Evolutionary conservation across 73 alveolate species (phyloP).

Genomic region (Paraurostyla sp.): DNA sequence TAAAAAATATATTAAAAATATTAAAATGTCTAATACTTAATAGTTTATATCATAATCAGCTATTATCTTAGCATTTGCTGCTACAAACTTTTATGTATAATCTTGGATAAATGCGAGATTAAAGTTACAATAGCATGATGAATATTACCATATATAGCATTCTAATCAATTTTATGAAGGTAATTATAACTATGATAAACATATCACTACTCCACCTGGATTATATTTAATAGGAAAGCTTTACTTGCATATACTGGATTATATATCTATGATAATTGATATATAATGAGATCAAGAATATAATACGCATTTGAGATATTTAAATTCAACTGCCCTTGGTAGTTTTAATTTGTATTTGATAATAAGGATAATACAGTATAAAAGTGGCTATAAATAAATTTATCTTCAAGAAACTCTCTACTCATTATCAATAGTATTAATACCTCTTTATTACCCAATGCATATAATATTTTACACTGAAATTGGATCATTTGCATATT

Average conservation of each 20-base stretch:
- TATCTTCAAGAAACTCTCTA: neutral
- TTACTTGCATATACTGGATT: neutral
- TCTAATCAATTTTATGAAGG: neutral
- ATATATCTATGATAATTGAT: neutral
- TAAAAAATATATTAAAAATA: neutral
- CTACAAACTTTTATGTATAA: neutral
- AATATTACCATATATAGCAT: slow-evolving; percentile 6
- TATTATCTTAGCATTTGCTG: neutral
- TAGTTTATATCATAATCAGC: neutral
- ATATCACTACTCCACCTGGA: slow-evolving; percentile 35
- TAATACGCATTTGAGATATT: neutral
- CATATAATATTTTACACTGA: slow-evolving; percentile 11
- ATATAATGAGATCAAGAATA: neutral
- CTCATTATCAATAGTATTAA: neutral
- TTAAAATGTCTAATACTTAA: neutral
- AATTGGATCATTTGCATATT: slow-evolving; percentile 18
- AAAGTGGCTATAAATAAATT: neutral
- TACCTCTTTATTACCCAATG: slow-evolving; percentile 30
- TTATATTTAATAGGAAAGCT: slow-evolving; percentile 11
- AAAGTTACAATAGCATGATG: neutral
- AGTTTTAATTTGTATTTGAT: neutral
- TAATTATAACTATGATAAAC: neutral
- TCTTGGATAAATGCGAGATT: neutral
- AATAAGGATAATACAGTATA: neutral
- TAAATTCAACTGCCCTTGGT: neutral